Percentiles rank a stretch among this genome's conserved stretches.
phyloP scores from a whole-genome alignment of 257 asterid genomes.

The Plantago elongata region DNA sequence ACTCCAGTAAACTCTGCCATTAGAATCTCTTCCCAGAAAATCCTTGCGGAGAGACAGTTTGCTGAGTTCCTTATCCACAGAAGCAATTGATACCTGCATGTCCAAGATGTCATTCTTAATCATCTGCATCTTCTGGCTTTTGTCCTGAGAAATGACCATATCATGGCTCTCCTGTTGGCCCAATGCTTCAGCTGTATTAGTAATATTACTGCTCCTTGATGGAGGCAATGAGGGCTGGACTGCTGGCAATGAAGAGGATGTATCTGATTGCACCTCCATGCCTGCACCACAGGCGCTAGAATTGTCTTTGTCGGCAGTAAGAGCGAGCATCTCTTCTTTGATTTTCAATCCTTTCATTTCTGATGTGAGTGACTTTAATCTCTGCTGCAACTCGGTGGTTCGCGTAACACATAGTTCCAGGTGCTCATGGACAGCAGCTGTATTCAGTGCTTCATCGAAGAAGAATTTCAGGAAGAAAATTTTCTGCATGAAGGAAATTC shows the following conservation, averaged over 20 bases:
- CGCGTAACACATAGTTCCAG: constrained; percentile 59
- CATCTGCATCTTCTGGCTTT: constrained; percentile 33
- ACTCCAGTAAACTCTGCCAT: constrained; percentile 80
- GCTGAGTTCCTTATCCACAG: constrained; percentile 53
- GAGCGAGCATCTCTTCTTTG: constrained; percentile 54
- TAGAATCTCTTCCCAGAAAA: constrained; percentile 79
- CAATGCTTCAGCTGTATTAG: constrained; percentile 31
- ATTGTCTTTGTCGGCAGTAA: constrained; percentile 42
- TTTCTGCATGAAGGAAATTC: constrained; percentile 57
- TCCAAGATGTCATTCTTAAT: constrained; percentile 45
- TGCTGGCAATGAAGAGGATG: constrained; percentile 38
- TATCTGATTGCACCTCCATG: constrained; percentile 51
- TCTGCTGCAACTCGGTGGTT: constrained; percentile 70
- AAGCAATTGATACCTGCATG: constrained; percentile 54
- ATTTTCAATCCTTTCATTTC: constrained; percentile 54
- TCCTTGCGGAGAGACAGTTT: constrained; percentile 66
- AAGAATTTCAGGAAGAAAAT: constrained; percentile 77
- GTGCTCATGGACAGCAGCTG: constrained; percentile 70
- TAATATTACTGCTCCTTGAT: constrained; percentile 27
- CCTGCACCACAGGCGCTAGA: constrained; percentile 33
- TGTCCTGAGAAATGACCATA: constrained; percentile 32
- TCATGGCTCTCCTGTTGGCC: constrained; percentile 35
- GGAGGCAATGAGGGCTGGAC: constrained; percentile 30
- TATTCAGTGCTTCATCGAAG: constrained; percentile 68
- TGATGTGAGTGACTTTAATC: constrained; percentile 54